A percentile compares a stretch with the other conserved stretches of the same genome.
Evolutionary conservation across 257 asterid genomes (phyloP).

Genomic region (Capsicum chinense): DNA sequence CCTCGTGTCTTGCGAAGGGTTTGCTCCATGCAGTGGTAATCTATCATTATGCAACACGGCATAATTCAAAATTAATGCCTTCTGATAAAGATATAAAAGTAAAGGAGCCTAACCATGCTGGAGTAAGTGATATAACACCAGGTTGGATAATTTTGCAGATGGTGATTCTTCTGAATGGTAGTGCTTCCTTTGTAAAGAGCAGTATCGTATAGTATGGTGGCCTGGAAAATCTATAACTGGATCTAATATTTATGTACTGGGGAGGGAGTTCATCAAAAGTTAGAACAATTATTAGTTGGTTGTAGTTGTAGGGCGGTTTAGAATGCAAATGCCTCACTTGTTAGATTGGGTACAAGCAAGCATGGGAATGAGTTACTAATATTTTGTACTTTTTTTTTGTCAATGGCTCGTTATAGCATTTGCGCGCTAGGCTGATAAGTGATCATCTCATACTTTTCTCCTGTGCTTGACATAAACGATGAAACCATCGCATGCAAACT

Average conservation of each 20-base stretch:
- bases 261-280: neutral
- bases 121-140: slow-evolving; percentile 13
- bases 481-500: neutral
- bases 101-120: slow-evolving; percentile 3
- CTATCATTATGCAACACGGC: neutral
- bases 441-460: neutral
- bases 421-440: neutral
- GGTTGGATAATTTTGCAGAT: slow-evolving; percentile 6
- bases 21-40: slow-evolving; percentile 60
- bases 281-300: neutral
- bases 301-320: slow-evolving; percentile 14
- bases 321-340: slow-evolving; percentile 15
- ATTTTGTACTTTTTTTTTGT: neutral
- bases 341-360: neutral
- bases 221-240: neutral
- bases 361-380: neutral
- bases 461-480: neutral
- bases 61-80: slow-evolving; percentile 36
- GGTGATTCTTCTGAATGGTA: slow-evolving; percentile 11
- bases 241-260: slow-evolving; percentile 22
- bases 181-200: slow-evolving; percentile 34
- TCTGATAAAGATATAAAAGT: neutral
- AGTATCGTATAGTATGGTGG: slow-evolving; percentile 17
- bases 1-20: slow-evolving; percentile 53
- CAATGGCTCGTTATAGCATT: slow-evolving; percentile 15